Evolutionary conservation across 2,329 filamentous ascomycete species (phyloP).

Genomic region (Fusarium clavum): DNA sequence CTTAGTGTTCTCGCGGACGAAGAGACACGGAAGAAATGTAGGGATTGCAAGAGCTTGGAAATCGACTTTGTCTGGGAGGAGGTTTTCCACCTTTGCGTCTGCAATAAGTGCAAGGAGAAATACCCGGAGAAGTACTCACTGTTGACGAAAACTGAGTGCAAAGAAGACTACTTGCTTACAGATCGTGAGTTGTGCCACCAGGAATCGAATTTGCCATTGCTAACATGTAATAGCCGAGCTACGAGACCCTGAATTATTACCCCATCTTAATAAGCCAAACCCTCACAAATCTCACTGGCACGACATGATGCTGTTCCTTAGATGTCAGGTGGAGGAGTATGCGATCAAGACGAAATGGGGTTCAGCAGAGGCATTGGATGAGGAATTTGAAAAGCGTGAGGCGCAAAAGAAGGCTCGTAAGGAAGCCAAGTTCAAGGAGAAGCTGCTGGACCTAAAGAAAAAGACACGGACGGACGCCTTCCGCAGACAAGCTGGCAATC

Average conservation of each 20-base stretch:
- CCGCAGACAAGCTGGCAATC: conserved; percentile 73
- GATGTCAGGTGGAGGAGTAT: conserved; percentile 94
- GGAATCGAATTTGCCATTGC: neutral
- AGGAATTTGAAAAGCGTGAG: conserved; percentile 85
- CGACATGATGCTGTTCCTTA: conserved; percentile 97
- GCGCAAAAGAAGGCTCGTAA: conserved; percentile 85
- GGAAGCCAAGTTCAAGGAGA: conserved; percentile 90
- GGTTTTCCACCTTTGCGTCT: conserved; percentile 80
- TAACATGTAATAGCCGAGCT: conserved; percentile 74
- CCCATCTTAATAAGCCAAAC: conserved; percentile 89
- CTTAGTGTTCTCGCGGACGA: conserved; percentile 78
- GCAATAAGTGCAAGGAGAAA: conserved; percentile 87
- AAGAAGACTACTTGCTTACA: conserved; percentile 94
- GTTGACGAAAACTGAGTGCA: conserved; percentile 95
- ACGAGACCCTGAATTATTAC: conserved; percentile 86
- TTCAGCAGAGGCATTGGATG: conserved; percentile 83
- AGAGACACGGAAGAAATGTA: conserved; percentile 77
- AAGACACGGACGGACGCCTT: conserved; percentile 93
- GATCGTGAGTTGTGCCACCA: conserved; percentile 71
- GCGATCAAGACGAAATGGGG: conserved; percentile 94
- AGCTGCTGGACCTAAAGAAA: conserved; percentile 90
- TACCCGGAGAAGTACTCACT: conserved; percentile 92
- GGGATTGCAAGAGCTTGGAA: conserved; percentile 84
- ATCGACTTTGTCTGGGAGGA: conserved; percentile 98
- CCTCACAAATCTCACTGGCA: conserved; percentile 97